phyloP scores from a whole-genome alignment of 2,329 filamentous ascomycete genomes.

The Colletotrichum gigasporum region DNA sequence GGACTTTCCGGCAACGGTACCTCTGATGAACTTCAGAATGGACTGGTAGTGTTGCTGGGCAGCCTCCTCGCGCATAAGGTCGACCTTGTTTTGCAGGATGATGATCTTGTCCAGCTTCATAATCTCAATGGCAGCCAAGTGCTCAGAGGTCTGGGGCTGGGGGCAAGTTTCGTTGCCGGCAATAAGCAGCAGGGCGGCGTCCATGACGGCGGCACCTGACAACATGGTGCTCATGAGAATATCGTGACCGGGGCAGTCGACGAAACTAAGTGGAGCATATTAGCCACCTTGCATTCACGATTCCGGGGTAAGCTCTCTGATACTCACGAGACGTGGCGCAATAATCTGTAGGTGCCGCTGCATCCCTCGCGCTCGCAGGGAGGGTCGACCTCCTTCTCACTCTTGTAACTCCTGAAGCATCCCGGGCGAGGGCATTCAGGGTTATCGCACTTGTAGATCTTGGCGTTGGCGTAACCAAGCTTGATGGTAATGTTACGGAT shows the following conservation, averaged over 20 bases:
- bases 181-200: slow-evolving; percentile 94
- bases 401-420: slow-evolving; percentile 97
- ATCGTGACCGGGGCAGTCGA: slow-evolving; percentile 99
- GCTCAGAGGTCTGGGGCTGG: slow-evolving; percentile 97
- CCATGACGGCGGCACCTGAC: slow-evolving; percentile 99
- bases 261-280: slow-evolving; percentile 70
- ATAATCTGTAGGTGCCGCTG: slow-evolving; percentile 83
- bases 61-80: slow-evolving; percentile 95
- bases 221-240: slow-evolving; percentile 99
- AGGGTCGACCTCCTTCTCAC: slow-evolving; percentile 98
- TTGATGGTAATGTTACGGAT: slow-evolving; percentile 99
- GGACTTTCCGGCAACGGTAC: slow-evolving; percentile 93
- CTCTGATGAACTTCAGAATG: slow-evolving; percentile 97
- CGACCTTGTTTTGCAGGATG: slow-evolving; percentile 99
- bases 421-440: slow-evolving; percentile 88
- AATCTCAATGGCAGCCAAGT: slow-evolving; percentile 98
- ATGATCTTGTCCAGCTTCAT: slow-evolving; percentile 99
- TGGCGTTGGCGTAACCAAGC: slow-evolving; percentile 98
- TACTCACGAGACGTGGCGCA: slow-evolving; percentile 91
- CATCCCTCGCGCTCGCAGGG: slow-evolving; percentile 95
- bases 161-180: slow-evolving; percentile 98
- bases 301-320: slow-evolving; percentile 19
- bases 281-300: slow-evolving; percentile 32
- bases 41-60: slow-evolving; percentile 95
- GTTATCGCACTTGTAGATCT: slow-evolving; percentile 99